These are phyloP conservation scores for Brassica napus DNA, from an alignment of 345 rosid genomes.

Conservation along the genomic window Da-Ae NC_063446.1:60180501-60181000, in stretches of 20 bases:
- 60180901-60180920: conserved; percentile 75
- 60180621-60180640: conserved; percentile 91
- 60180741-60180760: conserved; percentile 71
- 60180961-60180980: conserved; percentile 38
- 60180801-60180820: conserved; percentile 87
- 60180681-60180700: conserved; percentile 93
- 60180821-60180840: conserved; percentile 86
- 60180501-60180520: conserved; percentile 46
- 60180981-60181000: conserved; percentile 41
- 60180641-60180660: conserved; percentile 79
- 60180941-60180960: conserved; percentile 45
- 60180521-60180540: conserved; percentile 81
- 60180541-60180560: conserved; percentile 89
- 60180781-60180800: conserved; percentile 90
- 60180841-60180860: conserved; percentile 79
- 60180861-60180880: conserved; percentile 80
- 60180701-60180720: conserved; percentile 99
- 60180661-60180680: conserved; percentile 60
- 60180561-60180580: conserved; percentile 87
- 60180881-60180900: conserved; percentile 97
- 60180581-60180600: conserved; percentile 63
- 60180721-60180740: conserved; percentile 89
- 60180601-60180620: conserved; percentile 75
- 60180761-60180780: conserved; percentile 60
- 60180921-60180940: conserved; percentile 58